Percentiles rank a stretch among this genome's conserved stretches.
Conservation (phyloP, 2,329 filamentous ascomycete genomes). For the Xylaria hypoxylon region DNA sequence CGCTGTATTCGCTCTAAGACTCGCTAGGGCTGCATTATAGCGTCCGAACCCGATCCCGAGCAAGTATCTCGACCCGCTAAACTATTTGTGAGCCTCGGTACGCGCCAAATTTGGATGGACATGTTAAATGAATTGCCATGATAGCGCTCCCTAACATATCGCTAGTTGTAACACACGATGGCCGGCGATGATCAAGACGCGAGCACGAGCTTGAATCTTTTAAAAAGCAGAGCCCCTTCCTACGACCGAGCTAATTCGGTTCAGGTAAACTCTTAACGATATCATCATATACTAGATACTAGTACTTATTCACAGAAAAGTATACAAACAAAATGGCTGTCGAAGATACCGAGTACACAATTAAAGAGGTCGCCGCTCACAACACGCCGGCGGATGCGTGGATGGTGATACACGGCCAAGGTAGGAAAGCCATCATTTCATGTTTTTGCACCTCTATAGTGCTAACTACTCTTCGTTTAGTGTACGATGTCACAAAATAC, state of each 20-base stretch:
- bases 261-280: background rate
- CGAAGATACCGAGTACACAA: slow-evolving; percentile 48
- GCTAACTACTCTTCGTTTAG: slow-evolving; percentile 50
- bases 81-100: slow-evolving; percentile 33
- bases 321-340: slow-evolving; percentile 33
- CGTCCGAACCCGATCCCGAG: background rate
- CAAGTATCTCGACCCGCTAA: slow-evolving; percentile 15
- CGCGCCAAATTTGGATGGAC: slow-evolving; percentile 1
- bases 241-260: background rate
- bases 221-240: slow-evolving; percentile 29
- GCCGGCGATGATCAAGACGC: slow-evolving; percentile 7
- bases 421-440: slow-evolving; percentile 47
- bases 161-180: slow-evolving; percentile 18
- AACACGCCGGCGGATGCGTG: slow-evolving; percentile 62
- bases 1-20: slow-evolving; percentile 8
- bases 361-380: slow-evolving; percentile 62
- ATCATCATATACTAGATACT: background rate
- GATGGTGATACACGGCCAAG: slow-evolving; percentile 68
- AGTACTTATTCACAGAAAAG: background rate
- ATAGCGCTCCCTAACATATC: background rate
- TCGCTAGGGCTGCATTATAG: background rate
- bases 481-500: slow-evolving; percentile 70
- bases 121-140: slow-evolving; percentile 1
- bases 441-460: background rate
- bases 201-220: slow-evolving; percentile 20